Evolutionary conservation across 106 monocot genomes (phyloP), one percentile per base, ranked within the genome.

Genomic region (Dendrobium huoshanense): DNA sequence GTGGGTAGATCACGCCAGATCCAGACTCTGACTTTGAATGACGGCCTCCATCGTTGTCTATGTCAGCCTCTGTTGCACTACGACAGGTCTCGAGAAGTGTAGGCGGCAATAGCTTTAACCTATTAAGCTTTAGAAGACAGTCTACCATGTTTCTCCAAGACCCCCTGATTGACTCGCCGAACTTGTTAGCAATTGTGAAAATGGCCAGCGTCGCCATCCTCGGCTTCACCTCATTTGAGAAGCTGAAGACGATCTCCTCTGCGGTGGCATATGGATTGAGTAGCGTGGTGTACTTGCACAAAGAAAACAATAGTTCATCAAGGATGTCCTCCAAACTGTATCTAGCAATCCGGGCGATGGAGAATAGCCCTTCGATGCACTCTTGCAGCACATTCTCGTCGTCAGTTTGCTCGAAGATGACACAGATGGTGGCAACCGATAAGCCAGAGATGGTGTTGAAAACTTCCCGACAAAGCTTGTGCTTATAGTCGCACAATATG

Each of bases 111-210:
- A 98, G 73, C 80, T 87, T 91, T 29, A 98, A 81, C 37, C 88
- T 88, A 79, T 89, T 90, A 79, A 98, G 98, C 85, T 91, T 98
- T 49, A 98, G 87, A 27, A 98, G 37, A 82, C 94, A 98, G 11
- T 94, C 98, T 4, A 95, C 81, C 41, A 91, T 33, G 80, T 90
- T 95, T 78, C 87, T 88, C 95, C 98, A 98, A 0, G 92, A 85
- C 2, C 92, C 92, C 9, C 94, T 90, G 7, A 98, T 79, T 2
- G 94, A 88, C 8, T 84, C 86, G 1, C 94, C 98, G 80, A 88
- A 95, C 86, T 84, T 92, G 83, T 94, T 92, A 4, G 88, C 92
- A 20, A 98, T 91, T 77, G 98, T 98, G 88, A 98, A 98, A 74
- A 89, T 86, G 0, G 98, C 98, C 13, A 95, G 81, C 0, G 91